A percentile compares a stretch with the other conserved stretches of the same genome.
Conservation (phyloP, 2,329 filamentous ascomycete species). For the Chaetomiaceae sp. region DNA sequence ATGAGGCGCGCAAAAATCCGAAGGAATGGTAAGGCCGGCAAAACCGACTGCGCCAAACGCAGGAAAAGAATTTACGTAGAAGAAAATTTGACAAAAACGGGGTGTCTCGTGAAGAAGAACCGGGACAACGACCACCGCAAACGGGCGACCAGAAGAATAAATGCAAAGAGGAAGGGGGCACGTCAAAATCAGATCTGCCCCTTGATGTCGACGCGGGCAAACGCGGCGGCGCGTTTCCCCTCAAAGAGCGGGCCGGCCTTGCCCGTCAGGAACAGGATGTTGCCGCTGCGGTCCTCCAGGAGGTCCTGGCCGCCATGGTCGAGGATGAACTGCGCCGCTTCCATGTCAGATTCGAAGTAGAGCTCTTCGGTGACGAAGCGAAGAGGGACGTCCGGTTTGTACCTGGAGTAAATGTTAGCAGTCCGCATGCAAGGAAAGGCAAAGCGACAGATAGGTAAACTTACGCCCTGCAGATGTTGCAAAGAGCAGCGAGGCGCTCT, state of each 20-base stretch:
- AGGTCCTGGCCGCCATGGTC: conserved; percentile 70
- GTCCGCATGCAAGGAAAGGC: not conserved
- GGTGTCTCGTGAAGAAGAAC: no score
- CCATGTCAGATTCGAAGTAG: conserved; percentile 86
- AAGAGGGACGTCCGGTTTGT: conserved; percentile 83
- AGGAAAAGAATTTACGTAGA: conserved; percentile 2
- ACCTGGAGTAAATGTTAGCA: conserved; percentile 58
- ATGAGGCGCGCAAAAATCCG: no score
- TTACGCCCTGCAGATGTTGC: conserved; percentile 92
- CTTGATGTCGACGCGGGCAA: conserved; percentile 90
- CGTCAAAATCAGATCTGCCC: conserved; percentile 69
- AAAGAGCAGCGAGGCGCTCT: conserved; percentile 83
- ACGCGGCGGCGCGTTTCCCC: conserved; percentile 62
- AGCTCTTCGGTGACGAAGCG: conserved; percentile 94
- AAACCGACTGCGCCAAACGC: not conserved
- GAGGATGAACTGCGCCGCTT: conserved; percentile 85
- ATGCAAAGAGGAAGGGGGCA: conserved; percentile 7
- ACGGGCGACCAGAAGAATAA: conserved; percentile 8
- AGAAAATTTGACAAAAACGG: no score
- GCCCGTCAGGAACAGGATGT: conserved; percentile 65
- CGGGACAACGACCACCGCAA: no score
- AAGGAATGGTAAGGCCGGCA: not conserved
- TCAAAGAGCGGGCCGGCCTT: conserved; percentile 74
- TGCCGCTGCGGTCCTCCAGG: conserved; percentile 69
- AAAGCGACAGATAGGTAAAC: conserved; percentile 34